phyloP scores from a whole-genome alignment of 2,329 filamentous ascomycete species.

The Aphanoascus verrucosus region DNA sequence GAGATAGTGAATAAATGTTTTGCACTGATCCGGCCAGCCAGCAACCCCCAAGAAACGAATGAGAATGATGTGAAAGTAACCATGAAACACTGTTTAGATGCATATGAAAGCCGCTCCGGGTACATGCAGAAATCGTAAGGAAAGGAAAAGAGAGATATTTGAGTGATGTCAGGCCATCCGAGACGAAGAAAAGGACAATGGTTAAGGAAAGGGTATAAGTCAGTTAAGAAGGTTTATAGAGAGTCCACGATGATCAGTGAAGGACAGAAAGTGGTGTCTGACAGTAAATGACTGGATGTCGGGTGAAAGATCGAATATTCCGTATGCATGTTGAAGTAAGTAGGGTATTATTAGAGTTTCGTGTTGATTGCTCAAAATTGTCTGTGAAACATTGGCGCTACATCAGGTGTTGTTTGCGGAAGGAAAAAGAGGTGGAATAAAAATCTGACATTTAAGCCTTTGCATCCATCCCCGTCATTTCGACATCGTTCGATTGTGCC shows the following conservation, averaged over 20 bases:
- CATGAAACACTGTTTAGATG: background rate
- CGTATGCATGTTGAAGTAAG: too few species aligned
- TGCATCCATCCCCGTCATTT: slow-evolving; percentile 27
- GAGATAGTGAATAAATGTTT: too few species aligned
- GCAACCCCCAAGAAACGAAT: background rate
- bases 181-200: background rate
- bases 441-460: slow-evolving; percentile 20
- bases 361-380: too few species aligned
- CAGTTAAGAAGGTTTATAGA: too few species aligned
- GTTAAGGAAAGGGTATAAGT: background rate
- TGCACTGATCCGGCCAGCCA: background rate
- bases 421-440: slow-evolving; percentile 12
- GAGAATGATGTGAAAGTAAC: background rate
- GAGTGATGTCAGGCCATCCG: background rate
- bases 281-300: too few species aligned
- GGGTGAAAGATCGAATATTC: too few species aligned
- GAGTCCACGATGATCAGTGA: too few species aligned
- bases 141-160: background rate
- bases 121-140: background rate
- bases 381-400: too few species aligned
- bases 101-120: background rate
- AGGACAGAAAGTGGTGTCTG: too few species aligned
- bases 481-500: slow-evolving; percentile 21
- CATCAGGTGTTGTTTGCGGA: too few species aligned
- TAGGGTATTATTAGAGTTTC: too few species aligned